Conservation (phyloP, 202 grass and related monocot genomes). For the Digitaria exilis region DNA sequence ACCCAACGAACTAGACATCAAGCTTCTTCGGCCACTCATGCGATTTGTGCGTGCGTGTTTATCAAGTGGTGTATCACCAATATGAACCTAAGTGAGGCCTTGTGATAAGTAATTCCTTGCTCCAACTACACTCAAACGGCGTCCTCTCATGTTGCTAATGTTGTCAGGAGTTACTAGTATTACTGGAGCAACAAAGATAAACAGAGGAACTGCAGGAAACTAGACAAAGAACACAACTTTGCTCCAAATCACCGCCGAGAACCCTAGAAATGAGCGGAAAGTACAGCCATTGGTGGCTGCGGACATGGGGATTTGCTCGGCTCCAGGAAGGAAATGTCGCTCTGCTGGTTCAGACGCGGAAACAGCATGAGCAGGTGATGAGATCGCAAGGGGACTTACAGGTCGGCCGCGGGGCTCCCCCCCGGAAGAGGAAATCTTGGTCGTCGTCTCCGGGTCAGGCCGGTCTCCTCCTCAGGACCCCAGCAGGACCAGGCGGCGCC, state of each 20-base stretch:
- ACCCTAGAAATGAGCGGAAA: background rate
- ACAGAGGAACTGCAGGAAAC: background rate
- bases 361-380: background rate
- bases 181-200: background rate
- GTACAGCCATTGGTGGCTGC: background rate
- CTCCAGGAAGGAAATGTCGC: background rate
- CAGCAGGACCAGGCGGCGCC: background rate
- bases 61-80: background rate
- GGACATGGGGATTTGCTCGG: background rate
- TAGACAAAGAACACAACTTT: conserved; percentile 2
- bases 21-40: background rate
- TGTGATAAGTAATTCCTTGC: background rate
- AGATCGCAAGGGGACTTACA: conserved; percentile 12
- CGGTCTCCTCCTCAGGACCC: background rate
- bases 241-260: background rate
- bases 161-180: background rate
- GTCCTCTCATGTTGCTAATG: background rate
- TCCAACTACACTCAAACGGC: conserved; percentile 1
- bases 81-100: background rate
- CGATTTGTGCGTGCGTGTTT: background rate
- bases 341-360: background rate
- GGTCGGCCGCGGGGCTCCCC: background rate
- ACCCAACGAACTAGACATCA: background rate
- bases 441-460: background rate
- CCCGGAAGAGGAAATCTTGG: conserved; percentile 12